phyloP scores from a whole-genome alignment of 1,284 basidiomycete species.

The Marasmius sp. region DNA sequence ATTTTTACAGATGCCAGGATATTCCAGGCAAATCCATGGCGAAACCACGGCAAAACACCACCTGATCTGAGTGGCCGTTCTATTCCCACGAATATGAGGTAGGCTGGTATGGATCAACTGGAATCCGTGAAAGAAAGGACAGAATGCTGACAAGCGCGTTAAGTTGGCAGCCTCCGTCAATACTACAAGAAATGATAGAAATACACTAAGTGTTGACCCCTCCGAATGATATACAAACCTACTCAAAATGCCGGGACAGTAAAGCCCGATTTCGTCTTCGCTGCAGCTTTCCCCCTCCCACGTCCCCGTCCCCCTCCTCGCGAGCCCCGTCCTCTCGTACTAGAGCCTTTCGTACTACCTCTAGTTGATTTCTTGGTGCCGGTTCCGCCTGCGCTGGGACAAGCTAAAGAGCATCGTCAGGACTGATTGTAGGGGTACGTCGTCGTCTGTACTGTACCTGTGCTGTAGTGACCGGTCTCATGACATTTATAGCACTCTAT shows the following conservation, averaged over 20 bases:
- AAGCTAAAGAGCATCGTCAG: constrained; percentile 1
- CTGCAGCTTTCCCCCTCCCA: constrained; percentile 5
- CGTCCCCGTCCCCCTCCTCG: constrained; percentile 4
- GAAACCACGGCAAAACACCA: no score
- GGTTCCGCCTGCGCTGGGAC: constrained; percentile 2
- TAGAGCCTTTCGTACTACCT: neutral
- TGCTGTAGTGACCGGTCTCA: constrained; percentile 57
- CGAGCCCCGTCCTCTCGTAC: neutral
- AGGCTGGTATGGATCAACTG: no score
- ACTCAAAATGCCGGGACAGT: neutral
- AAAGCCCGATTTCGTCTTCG: constrained; percentile 13
- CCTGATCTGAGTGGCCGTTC: no score
- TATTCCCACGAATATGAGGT: no score
- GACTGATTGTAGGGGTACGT: neutral
- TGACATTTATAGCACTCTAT: constrained; percentile 56
- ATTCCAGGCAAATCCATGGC: no score
- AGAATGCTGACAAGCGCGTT: no score
- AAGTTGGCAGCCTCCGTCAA: neutral
- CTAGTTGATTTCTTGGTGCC: neutral
- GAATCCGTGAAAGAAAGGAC: no score
- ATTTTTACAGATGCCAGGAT: no score
- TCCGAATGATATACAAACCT: neutral
- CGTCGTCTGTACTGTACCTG: constrained; percentile 26
- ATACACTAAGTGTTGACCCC: neutral
- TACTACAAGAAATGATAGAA: neutral